Conservation (phyloP, 1,139 yeast species). For the Kurtzmaniella quercitrusa region DNA sequence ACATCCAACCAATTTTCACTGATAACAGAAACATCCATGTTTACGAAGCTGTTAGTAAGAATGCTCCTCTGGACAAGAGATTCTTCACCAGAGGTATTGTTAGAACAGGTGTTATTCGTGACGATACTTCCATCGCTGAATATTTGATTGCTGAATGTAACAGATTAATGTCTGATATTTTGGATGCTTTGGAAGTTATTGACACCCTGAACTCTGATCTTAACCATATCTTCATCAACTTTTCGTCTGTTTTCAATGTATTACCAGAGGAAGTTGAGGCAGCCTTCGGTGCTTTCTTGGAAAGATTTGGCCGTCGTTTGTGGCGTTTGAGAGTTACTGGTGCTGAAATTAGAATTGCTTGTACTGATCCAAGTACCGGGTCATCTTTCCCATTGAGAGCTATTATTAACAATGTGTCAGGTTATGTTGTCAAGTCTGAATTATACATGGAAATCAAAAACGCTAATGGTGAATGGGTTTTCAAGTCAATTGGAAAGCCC, state of each 20-base stretch:
- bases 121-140: slow-evolving; percentile 88
- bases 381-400: slow-evolving; percentile 94
- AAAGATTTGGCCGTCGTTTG: slow-evolving; percentile 93
- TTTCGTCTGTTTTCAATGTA: slow-evolving; percentile 90
- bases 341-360: slow-evolving; percentile 94
- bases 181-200: slow-evolving; percentile 90
- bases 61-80: slow-evolving; percentile 88
- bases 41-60: slow-evolving; percentile 93
- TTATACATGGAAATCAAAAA: slow-evolving; percentile 92
- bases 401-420: slow-evolving; percentile 90
- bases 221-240: slow-evolving; percentile 94
- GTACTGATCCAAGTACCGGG: slow-evolving; percentile 85
- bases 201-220: slow-evolving; percentile 94
- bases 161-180: slow-evolving; percentile 89
- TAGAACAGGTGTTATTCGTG: slow-evolving; percentile 91
- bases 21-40: slow-evolving; percentile 97
- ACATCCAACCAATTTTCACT: slow-evolving; percentile 90
- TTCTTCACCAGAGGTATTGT: slow-evolving; percentile 96
- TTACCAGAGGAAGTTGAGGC: slow-evolving; percentile 95
- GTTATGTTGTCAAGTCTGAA: slow-evolving; percentile 94
- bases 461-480: slow-evolving; percentile 91
- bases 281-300: slow-evolving; percentile 96
- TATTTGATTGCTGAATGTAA: slow-evolving; percentile 95
- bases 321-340: slow-evolving; percentile 97
- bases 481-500: slow-evolving; percentile 89